phyloP scores from a whole-genome alignment of 1,284 basidiomycete genomes.

The Apiotrichum sp. region DNA sequence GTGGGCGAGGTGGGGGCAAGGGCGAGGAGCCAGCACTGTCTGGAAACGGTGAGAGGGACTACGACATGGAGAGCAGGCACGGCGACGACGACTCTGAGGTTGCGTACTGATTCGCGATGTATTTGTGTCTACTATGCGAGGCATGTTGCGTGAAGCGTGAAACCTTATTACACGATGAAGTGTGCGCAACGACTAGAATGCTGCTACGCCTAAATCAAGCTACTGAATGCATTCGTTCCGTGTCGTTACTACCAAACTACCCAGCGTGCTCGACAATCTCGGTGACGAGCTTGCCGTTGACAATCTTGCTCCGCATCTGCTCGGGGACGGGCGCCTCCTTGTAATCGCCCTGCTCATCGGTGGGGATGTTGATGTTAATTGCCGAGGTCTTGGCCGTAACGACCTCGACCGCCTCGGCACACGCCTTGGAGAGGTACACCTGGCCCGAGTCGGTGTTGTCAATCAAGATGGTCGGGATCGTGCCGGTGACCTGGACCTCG shows the following conservation, averaged over 20 bases:
- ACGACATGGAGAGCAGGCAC: constrained; percentile 14
- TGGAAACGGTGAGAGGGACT: not conserved
- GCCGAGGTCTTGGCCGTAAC: constrained; percentile 91
- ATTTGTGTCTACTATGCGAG: not conserved
- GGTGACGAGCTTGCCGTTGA: constrained; percentile 79
- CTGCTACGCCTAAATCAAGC: too few species aligned
- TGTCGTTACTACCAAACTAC: constrained; percentile 39
- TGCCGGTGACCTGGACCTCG: constrained; percentile 83
- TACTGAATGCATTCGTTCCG: not conserved
- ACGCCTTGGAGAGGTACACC: constrained; percentile 83
- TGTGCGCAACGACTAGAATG: too few species aligned
- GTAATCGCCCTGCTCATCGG: constrained; percentile 78
- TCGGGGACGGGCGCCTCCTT: constrained; percentile 88
- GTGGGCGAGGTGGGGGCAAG: constrained; percentile 8
- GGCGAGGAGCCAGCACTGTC: constrained; percentile 2
- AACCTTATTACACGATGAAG: too few species aligned
- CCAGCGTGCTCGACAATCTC: constrained; percentile 83
- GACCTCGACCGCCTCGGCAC: constrained; percentile 69
- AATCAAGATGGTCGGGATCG: constrained; percentile 83
- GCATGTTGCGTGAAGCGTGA: not conserved
- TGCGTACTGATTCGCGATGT: constrained; percentile 7
- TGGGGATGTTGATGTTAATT: constrained; percentile 87
- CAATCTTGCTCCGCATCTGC: constrained; percentile 83
- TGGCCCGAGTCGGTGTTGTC: constrained; percentile 94
- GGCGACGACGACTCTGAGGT: constrained; percentile 21